Conservation (phyloP, 257 asterid genomes). For the Solanum sparsipilum region DNA sequence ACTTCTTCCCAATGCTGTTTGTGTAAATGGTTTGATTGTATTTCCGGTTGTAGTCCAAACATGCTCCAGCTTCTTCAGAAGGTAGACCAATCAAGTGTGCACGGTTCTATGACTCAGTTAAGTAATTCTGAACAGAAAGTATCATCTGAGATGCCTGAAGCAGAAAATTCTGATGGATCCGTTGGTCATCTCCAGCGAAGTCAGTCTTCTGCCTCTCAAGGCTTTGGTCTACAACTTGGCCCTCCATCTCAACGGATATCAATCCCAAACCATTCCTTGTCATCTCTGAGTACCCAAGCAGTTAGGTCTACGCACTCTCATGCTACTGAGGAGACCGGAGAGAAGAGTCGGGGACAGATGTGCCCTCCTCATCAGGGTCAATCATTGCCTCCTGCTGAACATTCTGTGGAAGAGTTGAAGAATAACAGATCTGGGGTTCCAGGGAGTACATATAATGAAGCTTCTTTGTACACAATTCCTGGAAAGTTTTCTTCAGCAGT, state of each 20-base stretch:
- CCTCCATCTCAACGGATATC: slow-evolving; percentile 67
- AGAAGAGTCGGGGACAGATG: slow-evolving; percentile 19
- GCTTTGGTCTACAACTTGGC: slow-evolving; percentile 82
- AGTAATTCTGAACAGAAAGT: slow-evolving; percentile 20
- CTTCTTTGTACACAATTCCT: slow-evolving; percentile 20
- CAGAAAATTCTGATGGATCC: slow-evolving; percentile 42
- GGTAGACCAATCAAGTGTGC: slow-evolving; percentile 71
- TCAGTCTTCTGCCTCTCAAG: slow-evolving; percentile 60
- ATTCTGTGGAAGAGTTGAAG: slow-evolving; percentile 26
- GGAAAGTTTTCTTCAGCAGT: slow-evolving; percentile 34
- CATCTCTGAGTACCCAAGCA: slow-evolving; percentile 33
- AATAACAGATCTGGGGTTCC: slow-evolving; percentile 28
- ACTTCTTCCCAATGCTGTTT: neutral
- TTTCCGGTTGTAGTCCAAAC: slow-evolving; percentile 48
- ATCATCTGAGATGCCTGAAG: slow-evolving; percentile 40
- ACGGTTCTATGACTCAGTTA: slow-evolving; percentile 24
- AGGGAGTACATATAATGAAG: slow-evolving; percentile 23
- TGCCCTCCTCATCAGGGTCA: slow-evolving; percentile 25
- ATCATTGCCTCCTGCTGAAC: slow-evolving; percentile 31
- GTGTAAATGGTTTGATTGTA: slow-evolving; percentile 1
- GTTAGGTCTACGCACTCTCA: slow-evolving; percentile 19
- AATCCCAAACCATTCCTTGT: slow-evolving; percentile 25
- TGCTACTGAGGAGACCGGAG: slow-evolving; percentile 28
- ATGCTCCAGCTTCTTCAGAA: slow-evolving; percentile 91
- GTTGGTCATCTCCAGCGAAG: slow-evolving; percentile 36